These are phyloP conservation scores for Neocatenulostroma microsporum DNA, from an alignment of 2,329 filamentous ascomycete genomes.

Conservation along the genomic window DNA sequence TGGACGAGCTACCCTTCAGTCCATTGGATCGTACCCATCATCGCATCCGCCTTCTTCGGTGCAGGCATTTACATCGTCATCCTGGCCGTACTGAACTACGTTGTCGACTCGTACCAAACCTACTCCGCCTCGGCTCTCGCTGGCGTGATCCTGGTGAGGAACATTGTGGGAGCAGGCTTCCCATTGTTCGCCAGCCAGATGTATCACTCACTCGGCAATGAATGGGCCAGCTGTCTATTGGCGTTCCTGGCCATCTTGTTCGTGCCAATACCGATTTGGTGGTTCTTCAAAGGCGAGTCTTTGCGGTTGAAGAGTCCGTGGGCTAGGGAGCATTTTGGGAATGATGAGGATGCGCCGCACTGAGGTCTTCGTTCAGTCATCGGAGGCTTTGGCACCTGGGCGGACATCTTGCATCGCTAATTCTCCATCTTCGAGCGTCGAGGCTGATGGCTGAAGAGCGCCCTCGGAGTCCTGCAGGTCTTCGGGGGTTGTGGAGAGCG, in stretches of 20 bases:
- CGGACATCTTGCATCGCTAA: too few species aligned
- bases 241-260: conserved; percentile 37
- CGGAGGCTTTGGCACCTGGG: too few species aligned
- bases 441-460: too few species aligned
- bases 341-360: conserved; percentile 9
- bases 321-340: conserved; percentile 12
- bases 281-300: conserved; percentile 11
- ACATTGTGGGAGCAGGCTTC: conserved; percentile 16
- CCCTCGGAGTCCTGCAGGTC: background rate
- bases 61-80: conserved; percentile 44
- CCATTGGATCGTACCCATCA: conserved; percentile 35
- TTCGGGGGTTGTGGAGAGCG: too few species aligned
- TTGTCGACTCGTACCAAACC: conserved; percentile 42
- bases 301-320: conserved; percentile 12
- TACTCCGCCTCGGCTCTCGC: conserved; percentile 37
- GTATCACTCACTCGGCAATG: conserved; percentile 34
- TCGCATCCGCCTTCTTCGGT: conserved; percentile 43
- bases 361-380: too few species aligned
- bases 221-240: conserved; percentile 40
- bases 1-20: conserved; percentile 24
- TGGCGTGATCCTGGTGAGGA: conserved; percentile 22
- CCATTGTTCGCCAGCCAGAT: conserved; percentile 33
- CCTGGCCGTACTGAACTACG: conserved; percentile 43
- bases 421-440: too few species aligned
- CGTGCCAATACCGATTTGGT: conserved; percentile 16